Conservation (phyloP, 1,284 basidiomycete species). For the Erythrobasidium hasegawianum region DNA sequence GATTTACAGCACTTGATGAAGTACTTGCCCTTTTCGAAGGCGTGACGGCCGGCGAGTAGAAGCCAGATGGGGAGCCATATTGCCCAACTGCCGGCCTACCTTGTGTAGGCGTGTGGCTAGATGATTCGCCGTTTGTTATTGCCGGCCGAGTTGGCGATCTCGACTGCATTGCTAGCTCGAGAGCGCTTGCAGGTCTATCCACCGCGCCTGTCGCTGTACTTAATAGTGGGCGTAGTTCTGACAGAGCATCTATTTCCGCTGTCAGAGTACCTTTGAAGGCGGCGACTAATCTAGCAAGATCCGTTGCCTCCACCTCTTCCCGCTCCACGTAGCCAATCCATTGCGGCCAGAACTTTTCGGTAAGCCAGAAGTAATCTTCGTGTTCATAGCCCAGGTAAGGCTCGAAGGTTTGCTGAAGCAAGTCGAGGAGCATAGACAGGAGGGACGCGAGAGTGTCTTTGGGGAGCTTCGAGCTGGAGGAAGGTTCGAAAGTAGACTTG, state of each 20-base stretch:
- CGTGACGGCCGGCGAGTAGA: not conserved
- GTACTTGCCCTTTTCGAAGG: not conserved
- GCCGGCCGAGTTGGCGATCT: too few species aligned
- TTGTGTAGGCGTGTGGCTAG: not conserved
- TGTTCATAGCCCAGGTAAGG: conserved; percentile 24
- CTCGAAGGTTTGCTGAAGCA: conserved; percentile 26
- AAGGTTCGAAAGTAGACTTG: not conserved
- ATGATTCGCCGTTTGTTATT: too few species aligned
- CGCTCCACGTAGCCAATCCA: conserved; percentile 10
- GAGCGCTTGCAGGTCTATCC: too few species aligned
- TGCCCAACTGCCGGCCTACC: not conserved
- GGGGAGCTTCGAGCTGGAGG: conserved; percentile 8
- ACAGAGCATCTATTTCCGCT: conserved; percentile 21
- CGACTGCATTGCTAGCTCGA: too few species aligned
- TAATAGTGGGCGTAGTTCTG: conserved; percentile 16
- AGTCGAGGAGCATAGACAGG: conserved; percentile 8
- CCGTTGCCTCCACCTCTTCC: conserved; percentile 13
- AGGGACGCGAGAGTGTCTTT: conserved; percentile 13
- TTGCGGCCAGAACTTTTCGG: conserved; percentile 26
- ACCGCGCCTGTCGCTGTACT: too few species aligned
- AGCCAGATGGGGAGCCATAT: not conserved
- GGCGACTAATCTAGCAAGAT: conserved; percentile 15
- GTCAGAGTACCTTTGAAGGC: conserved; percentile 5
- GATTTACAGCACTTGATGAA: not conserved
- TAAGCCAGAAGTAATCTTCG: conserved; percentile 24